phyloP scores from a whole-genome alignment of 768 basidiomycete genomes.

The Lactarius hengduanensis region DNA sequence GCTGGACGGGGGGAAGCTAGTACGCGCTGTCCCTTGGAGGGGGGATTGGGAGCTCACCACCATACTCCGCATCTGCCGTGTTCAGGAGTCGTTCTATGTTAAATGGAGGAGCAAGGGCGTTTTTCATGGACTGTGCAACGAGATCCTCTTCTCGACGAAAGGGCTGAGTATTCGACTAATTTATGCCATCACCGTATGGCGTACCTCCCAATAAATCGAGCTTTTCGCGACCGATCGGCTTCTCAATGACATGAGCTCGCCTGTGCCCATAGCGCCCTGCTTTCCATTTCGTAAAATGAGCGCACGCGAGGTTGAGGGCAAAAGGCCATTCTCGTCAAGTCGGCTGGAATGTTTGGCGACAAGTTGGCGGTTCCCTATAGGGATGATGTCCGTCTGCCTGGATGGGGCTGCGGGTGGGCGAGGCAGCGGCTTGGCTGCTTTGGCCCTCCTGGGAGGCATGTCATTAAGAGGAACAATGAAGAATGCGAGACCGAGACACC shows the following conservation, averaged over 20 bases:
- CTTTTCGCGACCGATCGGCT: constrained; percentile 75
- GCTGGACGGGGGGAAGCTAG: constrained; percentile 37
- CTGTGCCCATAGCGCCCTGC: constrained; percentile 66
- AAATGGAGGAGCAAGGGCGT: constrained; percentile 64
- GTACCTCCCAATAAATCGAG: constrained; percentile 75
- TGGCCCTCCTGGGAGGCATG: constrained; percentile 30
- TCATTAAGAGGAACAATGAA: not conserved
- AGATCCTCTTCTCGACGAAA: constrained; percentile 58
- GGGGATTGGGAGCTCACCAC: constrained; percentile 46
- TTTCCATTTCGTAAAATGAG: constrained; percentile 74
- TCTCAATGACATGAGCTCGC: constrained; percentile 60
- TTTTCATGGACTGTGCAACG: constrained; percentile 48
- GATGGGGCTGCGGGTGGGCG: constrained; percentile 9
- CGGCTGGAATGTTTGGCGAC: constrained; percentile 38
- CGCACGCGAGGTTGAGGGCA: constrained; percentile 69
- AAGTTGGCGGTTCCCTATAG: constrained; percentile 55
- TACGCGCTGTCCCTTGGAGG: not conserved
- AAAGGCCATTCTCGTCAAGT: constrained; percentile 50
- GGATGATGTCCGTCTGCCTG: constrained; percentile 44
- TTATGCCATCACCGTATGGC: constrained; percentile 29
- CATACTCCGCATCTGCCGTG: constrained; percentile 72
- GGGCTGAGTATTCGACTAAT: constrained; percentile 6
- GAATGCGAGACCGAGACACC: not conserved
- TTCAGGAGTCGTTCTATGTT: constrained; percentile 58
- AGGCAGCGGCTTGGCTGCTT: constrained; percentile 6